phyloP scores from a whole-genome alignment of 164 flowering plant genomes.

The Chimonanthus praecox region DNA sequence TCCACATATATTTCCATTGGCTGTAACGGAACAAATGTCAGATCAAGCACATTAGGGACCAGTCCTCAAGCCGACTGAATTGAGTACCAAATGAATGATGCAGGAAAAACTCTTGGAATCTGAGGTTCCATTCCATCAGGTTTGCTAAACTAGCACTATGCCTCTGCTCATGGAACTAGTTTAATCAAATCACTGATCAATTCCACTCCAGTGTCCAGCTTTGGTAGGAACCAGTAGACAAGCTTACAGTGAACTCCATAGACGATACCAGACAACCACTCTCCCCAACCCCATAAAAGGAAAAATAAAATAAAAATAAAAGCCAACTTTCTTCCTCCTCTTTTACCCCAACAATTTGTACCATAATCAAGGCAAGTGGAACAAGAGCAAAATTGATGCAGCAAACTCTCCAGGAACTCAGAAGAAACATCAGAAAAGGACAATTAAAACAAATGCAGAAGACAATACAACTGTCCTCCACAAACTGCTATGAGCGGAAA shows the following conservation, averaged over 20 bases:
- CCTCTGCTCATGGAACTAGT: constrained; percentile 24
- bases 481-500: too few species aligned
- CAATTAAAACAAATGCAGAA: not conserved
- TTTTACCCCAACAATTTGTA: too few species aligned
- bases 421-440: not conserved
- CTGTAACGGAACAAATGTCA: constrained; percentile 84
- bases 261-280: not conserved
- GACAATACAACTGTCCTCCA: too few species aligned
- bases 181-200: constrained; percentile 14
- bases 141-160: constrained; percentile 21
- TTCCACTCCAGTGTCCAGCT: not conserved
- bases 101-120: not conserved
- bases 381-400: not conserved
- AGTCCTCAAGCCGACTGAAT: constrained; percentile 57
- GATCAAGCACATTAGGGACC: constrained; percentile 54
- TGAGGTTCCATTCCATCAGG: constrained; percentile 1
- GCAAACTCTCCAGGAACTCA: not conserved
- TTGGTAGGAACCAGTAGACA: not conserved
- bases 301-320: too few species aligned
- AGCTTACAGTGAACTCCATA: not conserved
- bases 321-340: not conserved
- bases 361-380: too few species aligned
- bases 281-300: not conserved
- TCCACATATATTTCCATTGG: constrained; percentile 99
- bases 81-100: constrained; percentile 53